A percentile compares a stretch with the other conserved stretches of the same genome.
Conservation (phyloP, 1,284 basidiomycete species). For the Leucoagaricus sp. region DNA sequence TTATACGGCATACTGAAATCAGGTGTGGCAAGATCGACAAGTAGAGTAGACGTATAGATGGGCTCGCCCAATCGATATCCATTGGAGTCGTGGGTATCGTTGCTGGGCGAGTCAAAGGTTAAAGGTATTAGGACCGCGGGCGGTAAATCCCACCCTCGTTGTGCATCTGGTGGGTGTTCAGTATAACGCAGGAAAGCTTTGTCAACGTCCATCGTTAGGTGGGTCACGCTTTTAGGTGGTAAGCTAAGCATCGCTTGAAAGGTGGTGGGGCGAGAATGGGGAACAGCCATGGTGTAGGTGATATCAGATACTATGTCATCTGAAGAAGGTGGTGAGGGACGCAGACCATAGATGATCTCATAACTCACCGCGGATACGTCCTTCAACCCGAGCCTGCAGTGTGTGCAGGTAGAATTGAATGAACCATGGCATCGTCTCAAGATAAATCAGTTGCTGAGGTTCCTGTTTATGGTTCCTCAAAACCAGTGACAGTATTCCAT, state of each 20-base stretch:
- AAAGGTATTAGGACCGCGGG: conserved; percentile 74
- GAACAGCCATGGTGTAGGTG: conserved; percentile 67
- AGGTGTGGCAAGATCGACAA: conserved; percentile 92
- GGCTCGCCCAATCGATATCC: conserved; percentile 39
- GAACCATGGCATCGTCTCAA: conserved; percentile 94
- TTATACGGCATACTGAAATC: conserved; percentile 99
- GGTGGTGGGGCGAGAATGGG: conserved; percentile 72
- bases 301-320: conserved; percentile 63
- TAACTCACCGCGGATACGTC: conserved; percentile 45
- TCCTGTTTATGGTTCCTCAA: conserved; percentile 65
- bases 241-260: conserved; percentile 74
- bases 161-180: conserved; percentile 95
- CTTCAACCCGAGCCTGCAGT: conserved; percentile 49
- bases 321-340: conserved; percentile 27
- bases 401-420: conserved; percentile 90
- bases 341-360: background rate
- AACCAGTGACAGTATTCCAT: conserved; percentile 69
- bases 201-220: conserved; percentile 73
- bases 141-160: conserved; percentile 91
- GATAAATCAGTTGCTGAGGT: conserved; percentile 66
- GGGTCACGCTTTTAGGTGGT: conserved; percentile 66
- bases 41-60: conserved; percentile 74
- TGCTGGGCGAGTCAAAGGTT: conserved; percentile 13
- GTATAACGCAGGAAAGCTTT: conserved; percentile 92
- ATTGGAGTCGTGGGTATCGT: conserved; percentile 21